These are phyloP conservation scores for Puya raimondii DNA, from an alignment of 176 grass and related monocot genomes.

Conservation along the genomic window DNA sequence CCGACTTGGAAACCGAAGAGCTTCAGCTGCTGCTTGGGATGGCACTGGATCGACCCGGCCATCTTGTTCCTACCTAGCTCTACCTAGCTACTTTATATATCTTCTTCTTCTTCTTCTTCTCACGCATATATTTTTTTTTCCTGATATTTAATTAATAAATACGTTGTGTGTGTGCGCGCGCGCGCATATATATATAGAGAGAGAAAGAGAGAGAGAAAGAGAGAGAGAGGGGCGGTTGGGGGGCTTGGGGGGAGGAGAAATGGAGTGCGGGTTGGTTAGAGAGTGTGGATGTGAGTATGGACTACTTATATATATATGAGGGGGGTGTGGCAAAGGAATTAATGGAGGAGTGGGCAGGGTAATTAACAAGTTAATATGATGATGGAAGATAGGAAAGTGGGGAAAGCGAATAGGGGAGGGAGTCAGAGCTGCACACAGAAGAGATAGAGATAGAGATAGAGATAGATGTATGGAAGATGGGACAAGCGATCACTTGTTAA, in stretches of 20 bases:
- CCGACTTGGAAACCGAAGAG: slow-evolving; percentile 20
- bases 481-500: not conserved
- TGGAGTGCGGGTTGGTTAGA: no score
- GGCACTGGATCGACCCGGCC: slow-evolving; percentile 9
- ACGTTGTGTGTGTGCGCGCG: no score
- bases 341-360: not conserved
- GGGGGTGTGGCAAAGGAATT: not conserved
- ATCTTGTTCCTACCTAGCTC: not conserved
- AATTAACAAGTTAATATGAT: not conserved
- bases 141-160: no score
- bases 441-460: not conserved
- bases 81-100: not conserved
- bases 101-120: not conserved
- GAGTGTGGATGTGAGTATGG: not conserved
- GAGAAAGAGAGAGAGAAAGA: no score
- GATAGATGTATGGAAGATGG: not conserved
- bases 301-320: not conserved
- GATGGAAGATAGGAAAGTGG: not conserved
- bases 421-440: not conserved
- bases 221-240: no score
- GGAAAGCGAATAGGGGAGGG: not conserved
- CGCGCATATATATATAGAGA: no score
- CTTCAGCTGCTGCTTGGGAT: slow-evolving; percentile 3
- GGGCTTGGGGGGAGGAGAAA: no score
- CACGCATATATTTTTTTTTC: not conserved